Percentiles rank a stretch among this genome's conserved stretches.
These are phyloP conservation scores for Trametes cingulata DNA, from an alignment of 768 basidiomycete species.

Conservation along the genomic window DNA sequence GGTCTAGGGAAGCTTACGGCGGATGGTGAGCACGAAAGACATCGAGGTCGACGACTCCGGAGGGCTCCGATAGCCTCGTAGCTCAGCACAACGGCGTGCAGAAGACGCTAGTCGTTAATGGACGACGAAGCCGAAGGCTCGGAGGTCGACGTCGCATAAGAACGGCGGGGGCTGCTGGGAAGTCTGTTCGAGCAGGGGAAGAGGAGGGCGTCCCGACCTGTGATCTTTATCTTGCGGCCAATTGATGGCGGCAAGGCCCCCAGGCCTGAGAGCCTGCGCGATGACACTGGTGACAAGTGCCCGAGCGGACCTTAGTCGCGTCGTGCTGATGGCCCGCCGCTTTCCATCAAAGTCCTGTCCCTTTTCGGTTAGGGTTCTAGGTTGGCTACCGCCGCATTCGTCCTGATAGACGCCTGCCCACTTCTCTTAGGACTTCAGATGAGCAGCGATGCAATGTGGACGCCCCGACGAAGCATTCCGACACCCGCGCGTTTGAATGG, in stretches of 20 bases:
- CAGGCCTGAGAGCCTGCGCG: not conserved
- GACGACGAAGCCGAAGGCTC: not conserved
- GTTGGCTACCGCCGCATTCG: not conserved
- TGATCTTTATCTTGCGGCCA: not conserved
- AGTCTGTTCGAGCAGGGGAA: not conserved
- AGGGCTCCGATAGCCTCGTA: not conserved
- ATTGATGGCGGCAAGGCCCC: not conserved
- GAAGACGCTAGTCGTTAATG: not conserved
- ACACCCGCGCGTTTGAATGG: no score
- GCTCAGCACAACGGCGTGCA: not conserved
- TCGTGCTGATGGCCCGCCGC: not conserved
- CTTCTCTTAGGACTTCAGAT: slow-evolving; percentile 1
- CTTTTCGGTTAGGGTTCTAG: not conserved
- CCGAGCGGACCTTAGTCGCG: not conserved
- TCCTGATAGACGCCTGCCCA: not conserved
- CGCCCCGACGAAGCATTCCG: not conserved
- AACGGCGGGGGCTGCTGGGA: not conserved
- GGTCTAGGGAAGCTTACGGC: not conserved
- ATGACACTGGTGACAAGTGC: not conserved
- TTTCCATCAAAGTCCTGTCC: not conserved
- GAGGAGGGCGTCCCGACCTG: not conserved
- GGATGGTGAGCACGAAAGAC: slow-evolving; percentile 14
- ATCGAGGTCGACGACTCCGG: not conserved
- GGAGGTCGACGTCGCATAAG: not conserved
- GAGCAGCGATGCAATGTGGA: not conserved